Evolutionary conservation across 179 eudicot genomes (phyloP).

Genomic region (Actinidia arguta): DNA sequence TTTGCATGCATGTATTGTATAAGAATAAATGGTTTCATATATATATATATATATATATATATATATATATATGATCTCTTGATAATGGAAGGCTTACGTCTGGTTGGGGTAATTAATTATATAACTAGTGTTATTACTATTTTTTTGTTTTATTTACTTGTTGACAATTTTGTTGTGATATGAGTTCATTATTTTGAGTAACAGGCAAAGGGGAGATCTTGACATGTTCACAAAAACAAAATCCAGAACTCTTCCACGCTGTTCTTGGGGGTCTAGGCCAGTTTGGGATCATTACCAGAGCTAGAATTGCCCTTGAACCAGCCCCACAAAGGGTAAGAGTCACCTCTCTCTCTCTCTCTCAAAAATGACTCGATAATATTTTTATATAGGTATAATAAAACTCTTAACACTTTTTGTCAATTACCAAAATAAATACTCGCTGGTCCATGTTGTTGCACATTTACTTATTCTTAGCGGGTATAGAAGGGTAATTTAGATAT

Average conservation of each 20-base stretch:
- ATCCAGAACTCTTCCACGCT: constrained; percentile 69
- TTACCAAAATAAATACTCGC: too few species aligned
- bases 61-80: too few species aligned
- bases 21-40: too few species aligned
- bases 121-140: not conserved
- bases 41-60: not conserved
- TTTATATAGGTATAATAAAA: too few species aligned
- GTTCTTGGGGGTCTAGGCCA: constrained; percentile 96
- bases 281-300: constrained; percentile 91
- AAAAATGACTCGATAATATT: too few species aligned
- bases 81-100: too few species aligned
- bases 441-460: too few species aligned
- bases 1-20: too few species aligned
- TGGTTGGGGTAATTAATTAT: too few species aligned
- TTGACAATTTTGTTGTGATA: not conserved
- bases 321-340: constrained; percentile 79
- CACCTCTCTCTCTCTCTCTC: not conserved
- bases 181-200: not conserved
- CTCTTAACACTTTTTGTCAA: too few species aligned
- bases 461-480: too few species aligned
- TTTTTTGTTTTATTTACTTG: not conserved
- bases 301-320: constrained; percentile 86
- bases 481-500: too few species aligned
- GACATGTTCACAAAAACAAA: constrained; percentile 69
- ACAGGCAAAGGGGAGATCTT: constrained; percentile 80